Conservation (phyloP, 2,329 filamentous ascomycete species). For the Neopestalotiopsis sp. region DNA sequence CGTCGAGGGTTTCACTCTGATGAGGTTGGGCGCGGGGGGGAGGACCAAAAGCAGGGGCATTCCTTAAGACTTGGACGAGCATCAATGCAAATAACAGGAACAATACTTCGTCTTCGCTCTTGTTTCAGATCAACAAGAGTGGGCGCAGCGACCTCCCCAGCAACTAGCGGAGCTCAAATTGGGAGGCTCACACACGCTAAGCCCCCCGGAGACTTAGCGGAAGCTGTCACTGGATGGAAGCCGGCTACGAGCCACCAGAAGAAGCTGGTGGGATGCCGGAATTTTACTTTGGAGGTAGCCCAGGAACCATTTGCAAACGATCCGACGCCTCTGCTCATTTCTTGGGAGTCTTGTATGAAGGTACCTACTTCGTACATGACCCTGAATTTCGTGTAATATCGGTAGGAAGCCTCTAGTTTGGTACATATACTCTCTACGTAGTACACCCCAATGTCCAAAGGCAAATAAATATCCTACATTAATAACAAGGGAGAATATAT, state of each 20-base stretch:
- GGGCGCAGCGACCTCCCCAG: slow-evolving; percentile 10
- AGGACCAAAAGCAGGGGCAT: slow-evolving; percentile 9
- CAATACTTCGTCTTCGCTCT: slow-evolving; percentile 1
- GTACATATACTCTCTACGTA: neutral
- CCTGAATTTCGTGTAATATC: too few relatives aligned
- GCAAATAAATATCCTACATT: neutral
- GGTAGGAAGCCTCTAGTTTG: neutral
- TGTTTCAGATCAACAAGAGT: slow-evolving; percentile 17
- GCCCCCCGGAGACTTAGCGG: neutral
- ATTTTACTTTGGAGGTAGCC: slow-evolving; percentile 2
- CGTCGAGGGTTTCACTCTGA: slow-evolving; percentile 13
- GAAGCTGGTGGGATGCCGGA: neutral
- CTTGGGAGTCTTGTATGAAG: neutral
- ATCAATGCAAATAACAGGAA: slow-evolving; percentile 15
- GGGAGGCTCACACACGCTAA: neutral
- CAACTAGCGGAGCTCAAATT: neutral
- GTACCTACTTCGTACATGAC: neutral
- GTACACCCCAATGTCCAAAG: neutral
- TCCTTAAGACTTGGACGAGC: neutral
- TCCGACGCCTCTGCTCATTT: neutral
- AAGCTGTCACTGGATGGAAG: neutral
- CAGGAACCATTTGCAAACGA: neutral
- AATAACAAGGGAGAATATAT: neutral
- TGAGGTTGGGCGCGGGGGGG: slow-evolving; percentile 5
- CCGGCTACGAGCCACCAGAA: neutral